phyloP scores from a whole-genome alignment of 345 rosid genomes.

The Schrenkiella parvula region DNA sequence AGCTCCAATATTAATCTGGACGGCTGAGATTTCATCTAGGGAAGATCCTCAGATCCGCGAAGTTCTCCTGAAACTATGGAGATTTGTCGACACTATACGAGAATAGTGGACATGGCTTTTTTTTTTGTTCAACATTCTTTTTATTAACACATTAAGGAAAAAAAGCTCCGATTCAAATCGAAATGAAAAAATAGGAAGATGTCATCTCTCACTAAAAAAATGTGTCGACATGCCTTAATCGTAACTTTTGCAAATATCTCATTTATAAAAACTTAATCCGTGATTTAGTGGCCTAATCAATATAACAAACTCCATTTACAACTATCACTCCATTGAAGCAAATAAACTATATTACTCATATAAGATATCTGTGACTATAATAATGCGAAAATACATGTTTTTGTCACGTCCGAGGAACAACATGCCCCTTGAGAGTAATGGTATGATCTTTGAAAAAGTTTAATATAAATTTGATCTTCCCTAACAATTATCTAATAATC shows the following conservation, averaged over 20 bases:
- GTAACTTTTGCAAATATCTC: background rate
- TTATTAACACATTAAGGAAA: too few relatives aligned
- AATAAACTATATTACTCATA: background rate
- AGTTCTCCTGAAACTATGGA: constrained; percentile 28
- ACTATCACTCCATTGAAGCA: background rate
- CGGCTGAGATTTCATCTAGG: constrained; percentile 16
- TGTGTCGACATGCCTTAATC: background rate
- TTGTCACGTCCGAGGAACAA: constrained; percentile 39
- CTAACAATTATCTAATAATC: background rate
- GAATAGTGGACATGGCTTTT: too few relatives aligned
- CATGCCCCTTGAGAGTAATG: constrained; percentile 32
- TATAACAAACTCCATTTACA: background rate
- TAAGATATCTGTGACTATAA: background rate
- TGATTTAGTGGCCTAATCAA: background rate
- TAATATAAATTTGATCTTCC: constrained; percentile 4
- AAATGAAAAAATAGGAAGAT: too few relatives aligned
- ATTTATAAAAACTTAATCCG: background rate
- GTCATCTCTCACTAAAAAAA: too few relatives aligned
- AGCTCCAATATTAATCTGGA: constrained; percentile 11
- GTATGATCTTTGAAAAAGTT: background rate
- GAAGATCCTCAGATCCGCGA: constrained; percentile 24
- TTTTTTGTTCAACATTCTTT: too few relatives aligned
- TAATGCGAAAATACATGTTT: constrained; percentile 18
- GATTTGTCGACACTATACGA: constrained; percentile 10
- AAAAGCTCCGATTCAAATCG: too few relatives aligned